Percentiles rank a stretch among this genome's conserved stretches.
phyloP scores from a whole-genome alignment of 768 basidiomycete genomes.

The Xerocomellus intermedius region DNA sequence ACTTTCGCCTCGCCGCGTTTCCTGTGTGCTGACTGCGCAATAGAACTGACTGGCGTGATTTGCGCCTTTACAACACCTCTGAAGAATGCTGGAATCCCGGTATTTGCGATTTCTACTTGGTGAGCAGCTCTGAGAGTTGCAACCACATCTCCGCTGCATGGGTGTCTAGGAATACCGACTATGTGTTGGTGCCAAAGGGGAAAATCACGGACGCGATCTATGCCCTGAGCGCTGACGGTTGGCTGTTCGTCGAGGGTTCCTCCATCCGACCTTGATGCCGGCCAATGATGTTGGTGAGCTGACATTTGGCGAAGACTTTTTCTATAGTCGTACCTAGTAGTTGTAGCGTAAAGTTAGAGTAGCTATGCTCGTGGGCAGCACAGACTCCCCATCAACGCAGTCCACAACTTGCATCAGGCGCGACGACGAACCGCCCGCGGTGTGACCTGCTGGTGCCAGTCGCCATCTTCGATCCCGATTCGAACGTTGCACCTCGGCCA shows the following conservation, averaged over 20 bases:
- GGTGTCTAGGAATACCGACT: conserved; percentile 62
- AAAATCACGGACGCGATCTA: conserved; percentile 41
- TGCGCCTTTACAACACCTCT: conserved; percentile 53
- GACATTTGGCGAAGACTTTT: background rate
- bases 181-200: conserved; percentile 52
- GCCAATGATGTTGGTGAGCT: background rate
- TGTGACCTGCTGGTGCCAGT: background rate
- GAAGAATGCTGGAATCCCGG: conserved; percentile 47
- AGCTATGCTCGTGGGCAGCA: background rate
- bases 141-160: background rate
- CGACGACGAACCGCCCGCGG: conserved; percentile 6
- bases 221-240: conserved; percentile 49
- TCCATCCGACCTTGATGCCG: conserved; percentile 6
- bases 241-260: conserved; percentile 33
- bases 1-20: background rate
- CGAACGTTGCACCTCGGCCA: background rate
- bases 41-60: conserved; percentile 58
- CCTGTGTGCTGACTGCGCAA: conserved; percentile 1
- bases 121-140: conserved; percentile 24
- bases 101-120: conserved; percentile 68
- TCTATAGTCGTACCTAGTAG: background rate
- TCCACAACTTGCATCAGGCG: conserved; percentile 11
- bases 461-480: conserved; percentile 2
- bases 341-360: background rate
- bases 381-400: background rate